A percentile compares a stretch with the other conserved stretches of the same genome.
Evolutionary conservation across 1,284 basidiomycete species (phyloP).

Genomic region (Puccinia coronata): DNA sequence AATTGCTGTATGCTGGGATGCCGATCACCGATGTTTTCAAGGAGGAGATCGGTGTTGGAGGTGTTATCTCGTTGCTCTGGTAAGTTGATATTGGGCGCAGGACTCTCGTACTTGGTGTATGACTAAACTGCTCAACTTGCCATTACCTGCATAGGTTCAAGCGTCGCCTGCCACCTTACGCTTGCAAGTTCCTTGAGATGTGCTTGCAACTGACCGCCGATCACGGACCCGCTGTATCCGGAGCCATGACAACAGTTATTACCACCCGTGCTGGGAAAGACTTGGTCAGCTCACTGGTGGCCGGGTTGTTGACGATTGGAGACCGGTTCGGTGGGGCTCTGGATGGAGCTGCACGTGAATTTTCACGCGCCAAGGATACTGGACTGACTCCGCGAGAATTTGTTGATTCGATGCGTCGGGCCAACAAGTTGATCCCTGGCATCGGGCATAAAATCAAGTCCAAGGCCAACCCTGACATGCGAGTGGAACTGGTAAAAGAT

Average conservation of each 20-base stretch:
- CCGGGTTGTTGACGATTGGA: conserved; percentile 95
- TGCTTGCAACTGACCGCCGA: conserved; percentile 98
- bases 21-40: conserved; percentile 98
- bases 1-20: conserved; percentile 98
- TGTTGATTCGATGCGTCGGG: conserved; percentile 91
- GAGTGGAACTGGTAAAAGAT: conserved; percentile 97
- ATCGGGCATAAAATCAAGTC: conserved; percentile 99
- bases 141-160: conserved; percentile 52
- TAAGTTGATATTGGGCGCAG: conserved; percentile 71
- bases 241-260: conserved; percentile 99
- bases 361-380: conserved; percentile 83
- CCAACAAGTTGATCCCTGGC: conserved; percentile 96
- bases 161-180: conserved; percentile 69
- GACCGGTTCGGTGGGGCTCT: conserved; percentile 98
- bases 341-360: conserved; percentile 94
- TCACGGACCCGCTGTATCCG: conserved; percentile 83
- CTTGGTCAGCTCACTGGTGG: conserved; percentile 91
- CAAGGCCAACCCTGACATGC: conserved; percentile 81
- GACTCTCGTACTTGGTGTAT: too few relatives aligned
- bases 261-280: conserved; percentile 98
- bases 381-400: conserved; percentile 95
- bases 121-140: neutral
- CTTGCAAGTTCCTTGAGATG: conserved; percentile 98
- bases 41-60: conserved; percentile 94
- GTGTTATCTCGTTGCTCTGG: conserved; percentile 94